Percentiles rank a stretch among this genome's conserved stretches.
These are phyloP conservation scores for Cladosporium sp. DNA, from an alignment of 2,329 filamentous ascomycete species.

Conservation along the genomic window DNA sequence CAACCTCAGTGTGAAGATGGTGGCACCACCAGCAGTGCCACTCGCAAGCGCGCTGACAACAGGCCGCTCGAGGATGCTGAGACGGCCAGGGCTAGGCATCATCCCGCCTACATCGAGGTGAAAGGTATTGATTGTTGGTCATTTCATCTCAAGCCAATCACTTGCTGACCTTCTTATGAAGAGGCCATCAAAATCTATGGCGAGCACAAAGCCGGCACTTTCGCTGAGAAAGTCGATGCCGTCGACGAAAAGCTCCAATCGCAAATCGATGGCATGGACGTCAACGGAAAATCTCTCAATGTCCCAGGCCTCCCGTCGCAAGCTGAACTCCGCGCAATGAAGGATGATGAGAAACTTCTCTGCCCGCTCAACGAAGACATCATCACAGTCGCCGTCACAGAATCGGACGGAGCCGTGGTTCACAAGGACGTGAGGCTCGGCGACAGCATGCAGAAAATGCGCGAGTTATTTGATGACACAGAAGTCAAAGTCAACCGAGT, in stretches of 20 bases:
- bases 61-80: not conserved
- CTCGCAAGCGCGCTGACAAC: not conserved
- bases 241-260: slow-evolving; percentile 17
- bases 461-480: slow-evolving; percentile 14
- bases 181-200: slow-evolving; percentile 17
- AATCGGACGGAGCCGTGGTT: slow-evolving; percentile 10
- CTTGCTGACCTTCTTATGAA: not conserved
- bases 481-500: slow-evolving; percentile 15
- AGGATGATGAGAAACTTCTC: slow-evolving; percentile 13
- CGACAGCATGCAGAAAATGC: slow-evolving; percentile 18
- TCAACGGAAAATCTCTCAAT: slow-evolving; percentile 15
- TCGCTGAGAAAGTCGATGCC: slow-evolving; percentile 8
- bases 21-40: not conserved
- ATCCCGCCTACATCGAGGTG: slow-evolving; percentile 11
- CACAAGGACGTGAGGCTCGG: slow-evolving; percentile 16
- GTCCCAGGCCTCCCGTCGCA: slow-evolving; percentile 17
- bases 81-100: slow-evolving; percentile 4
- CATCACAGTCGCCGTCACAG: slow-evolving; percentile 14
- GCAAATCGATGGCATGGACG: slow-evolving; percentile 19
- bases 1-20: not conserved
- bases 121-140: no score
- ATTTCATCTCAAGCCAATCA: slow-evolving; percentile 1
- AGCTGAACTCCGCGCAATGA: slow-evolving; percentile 17
- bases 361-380: slow-evolving; percentile 21
- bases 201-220: not conserved